Evolutionary conservation across 2,329 filamentous ascomycete genomes (phyloP), one percentile per base, ranked within the genome.

Genomic region (Cercospora nicotianae): DNA sequence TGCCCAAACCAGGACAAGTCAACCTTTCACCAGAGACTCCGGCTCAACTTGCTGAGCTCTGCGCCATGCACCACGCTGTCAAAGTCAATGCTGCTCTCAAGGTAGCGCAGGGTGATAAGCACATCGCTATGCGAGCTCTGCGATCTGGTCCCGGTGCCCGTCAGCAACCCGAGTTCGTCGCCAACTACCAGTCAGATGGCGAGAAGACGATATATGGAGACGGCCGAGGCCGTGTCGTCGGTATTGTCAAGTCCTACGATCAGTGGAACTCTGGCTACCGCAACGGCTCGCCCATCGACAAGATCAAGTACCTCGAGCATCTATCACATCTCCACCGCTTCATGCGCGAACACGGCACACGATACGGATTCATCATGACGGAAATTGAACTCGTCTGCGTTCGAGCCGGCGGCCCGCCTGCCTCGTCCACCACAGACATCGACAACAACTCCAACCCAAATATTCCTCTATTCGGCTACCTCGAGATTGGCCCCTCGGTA

Each of bases 201-300:
- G 81, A 83, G 68, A 82, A 81, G 76, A 84, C 82, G 60, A 80
- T 84, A 72, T 76, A 73, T 63, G 82, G 82, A 66, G 81, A 83
- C 68, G 75, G 75, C 3, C 80, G 82, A 77, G 87, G 83, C 26
- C 88, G 91, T 33, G 86, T 93, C 12, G 89, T 94, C 60, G 92
- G 94, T 6, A 86, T 97, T n/a, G 91, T 96, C 74, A 94, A 94
- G 81, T 91, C 89, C 78, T 97, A 94, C 77, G 91, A 96, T 79
- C 90, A 92, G 75, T 97, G 96, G 91, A 97, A 97, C 84, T 95
- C 93, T 0, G 92, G 91, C 70, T 96, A 97, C 92, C 91, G 93
- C 68, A 88, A 90, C 68, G 92, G 96, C 79, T 89, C 89, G 55
- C 92, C 94, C 71, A 87, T 93, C 79, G 91, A 93, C 81, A 90